Base-by-base conservation (phyloP, 495 filamentous ascomycete genomes). In the Aspergillus coremiiformis region DNA sequence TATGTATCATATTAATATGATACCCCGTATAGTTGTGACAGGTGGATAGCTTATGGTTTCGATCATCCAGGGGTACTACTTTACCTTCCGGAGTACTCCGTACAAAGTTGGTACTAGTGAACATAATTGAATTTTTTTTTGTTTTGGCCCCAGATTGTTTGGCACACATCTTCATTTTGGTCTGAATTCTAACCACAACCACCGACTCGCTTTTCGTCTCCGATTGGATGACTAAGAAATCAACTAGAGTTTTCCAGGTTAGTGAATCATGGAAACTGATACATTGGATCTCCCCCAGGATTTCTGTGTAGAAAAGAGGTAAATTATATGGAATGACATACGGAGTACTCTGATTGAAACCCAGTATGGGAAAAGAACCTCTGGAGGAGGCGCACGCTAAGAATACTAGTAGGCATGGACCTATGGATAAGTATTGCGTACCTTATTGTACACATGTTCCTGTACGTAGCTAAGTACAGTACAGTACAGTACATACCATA, bases 351-450 rank as follows among this genome's bases (percentile, higher is more conserved):
- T 30, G 32, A 15, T 35, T 14, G 14, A 35, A 32, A 35, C 9
- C 29, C 24, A 23, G 17, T 19, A 14, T 26, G 22, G 22, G 15
- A 26, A 27, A 29, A 17, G 43, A 45, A 45, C 43, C n/a, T n/a
- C n/a, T 45, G 23, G 43, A 45, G 42, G 21, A 44, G 41, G 41
- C 19, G 41, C 19, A 44, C 41, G 21, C 42, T 44, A 44, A 44
- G 42, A 44, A 44, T 44, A 44, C 12, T 6, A 44, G 21, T 15
- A 8, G 24, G 24, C 24, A 14, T 35, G 14, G 32, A 15, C 11
- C 14, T 15, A 35, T 35, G 32, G n/a, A n/a, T n/a, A n/a, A n/a
- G 2, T 35, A 35, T 12, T 15, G 2, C 32, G 32, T 35, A 35
- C 32, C n/a, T n/a, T n/a, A n/a, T n/a, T n/a, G n/a, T n/a, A n/a